Base-by-base conservation (phyloP, 768 basidiomycete genomes). In the Guyanaporus albipodus region DNA sequence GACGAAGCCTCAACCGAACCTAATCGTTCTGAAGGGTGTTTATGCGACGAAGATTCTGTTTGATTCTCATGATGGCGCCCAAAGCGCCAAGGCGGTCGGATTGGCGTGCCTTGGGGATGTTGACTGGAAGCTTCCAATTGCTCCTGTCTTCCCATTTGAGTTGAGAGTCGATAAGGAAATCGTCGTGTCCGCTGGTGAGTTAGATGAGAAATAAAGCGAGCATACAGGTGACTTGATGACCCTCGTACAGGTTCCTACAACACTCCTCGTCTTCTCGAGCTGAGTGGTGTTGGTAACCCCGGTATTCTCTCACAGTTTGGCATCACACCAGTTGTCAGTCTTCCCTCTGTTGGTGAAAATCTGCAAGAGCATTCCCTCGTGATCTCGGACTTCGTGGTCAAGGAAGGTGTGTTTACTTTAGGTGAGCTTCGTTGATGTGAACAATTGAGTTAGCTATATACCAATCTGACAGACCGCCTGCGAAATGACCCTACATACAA, bases 281-380 rank as follows among this genome's bases (percentile, higher is more conserved):
- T 58, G 0, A 58, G 56, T 29, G 56, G 56, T 8, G 35, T 57
- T 18, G 56, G 56, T 9, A 42, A 45, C 23, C 48, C 35, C 10
- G 34, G 15, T 8, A 46, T 57, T 41, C 56, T 58, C 31, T 47
- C 53, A 6, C 15, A 37, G 19, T 50, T 55, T 8, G 18, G 41
- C 38, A 55, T 55, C 22, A 27, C 34, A 10, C 18, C 32, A 0
- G 9, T 55, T 19, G 38, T 59, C 5, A 7, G 46, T 12, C 56
- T 57, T 23, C 56, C 56, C 4, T 14, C 36, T 26, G 56, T 57
- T 8, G 56, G 56, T 9, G 52, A 59, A 43, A 57, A 57, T 29
- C 34, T 57, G 31, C 56, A 57, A 28, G 56, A 57, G 19, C 55
- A 57, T 18, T 44, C 52, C 18, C 23, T 1, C 28, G 18, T 58